Conservation (phyloP, 306 rosid species). For the Delonix regia region DNA sequence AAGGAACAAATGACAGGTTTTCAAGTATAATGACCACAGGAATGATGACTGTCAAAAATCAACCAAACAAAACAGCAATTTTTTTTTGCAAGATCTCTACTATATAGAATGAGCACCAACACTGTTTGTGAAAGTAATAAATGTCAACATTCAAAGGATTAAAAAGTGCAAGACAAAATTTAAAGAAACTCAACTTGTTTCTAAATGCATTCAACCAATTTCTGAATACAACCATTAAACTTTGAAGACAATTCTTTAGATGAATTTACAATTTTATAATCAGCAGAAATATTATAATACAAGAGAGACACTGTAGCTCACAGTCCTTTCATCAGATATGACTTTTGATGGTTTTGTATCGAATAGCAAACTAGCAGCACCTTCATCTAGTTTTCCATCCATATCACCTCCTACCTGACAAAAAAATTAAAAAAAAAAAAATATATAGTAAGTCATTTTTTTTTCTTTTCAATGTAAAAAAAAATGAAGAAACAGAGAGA, state of each 20-base stretch:
- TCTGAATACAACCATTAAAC: background rate
- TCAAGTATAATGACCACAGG: background rate
- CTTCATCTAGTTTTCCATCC: slow-evolving; percentile 89
- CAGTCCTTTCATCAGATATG: slow-evolving; percentile 77
- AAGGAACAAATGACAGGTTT: slow-evolving; percentile 4
- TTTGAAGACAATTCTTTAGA: background rate
- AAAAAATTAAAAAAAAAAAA: slow-evolving; percentile 19
- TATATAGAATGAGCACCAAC: background rate
- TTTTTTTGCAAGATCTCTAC: background rate
- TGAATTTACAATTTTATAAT: background rate
- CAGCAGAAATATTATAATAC: slow-evolving; percentile 12
- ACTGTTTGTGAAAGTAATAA: background rate
- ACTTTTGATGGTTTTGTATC: slow-evolving; percentile 97
- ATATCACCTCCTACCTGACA: slow-evolving; percentile 75
- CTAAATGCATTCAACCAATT: background rate
- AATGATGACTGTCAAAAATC: background rate
- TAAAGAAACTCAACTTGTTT: background rate
- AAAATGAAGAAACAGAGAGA: too few relatives aligned
- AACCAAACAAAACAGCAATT: background rate
- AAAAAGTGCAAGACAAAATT: background rate
- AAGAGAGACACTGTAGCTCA: slow-evolving; percentile 52
- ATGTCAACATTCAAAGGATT: background rate
- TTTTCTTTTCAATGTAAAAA: background rate
- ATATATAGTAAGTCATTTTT: slow-evolving; percentile 20
- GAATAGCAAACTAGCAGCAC: slow-evolving; percentile 76